Base-by-base conservation (phyloP, 257 asterid genomes). In the Craterostigma plantagineum region DNA sequence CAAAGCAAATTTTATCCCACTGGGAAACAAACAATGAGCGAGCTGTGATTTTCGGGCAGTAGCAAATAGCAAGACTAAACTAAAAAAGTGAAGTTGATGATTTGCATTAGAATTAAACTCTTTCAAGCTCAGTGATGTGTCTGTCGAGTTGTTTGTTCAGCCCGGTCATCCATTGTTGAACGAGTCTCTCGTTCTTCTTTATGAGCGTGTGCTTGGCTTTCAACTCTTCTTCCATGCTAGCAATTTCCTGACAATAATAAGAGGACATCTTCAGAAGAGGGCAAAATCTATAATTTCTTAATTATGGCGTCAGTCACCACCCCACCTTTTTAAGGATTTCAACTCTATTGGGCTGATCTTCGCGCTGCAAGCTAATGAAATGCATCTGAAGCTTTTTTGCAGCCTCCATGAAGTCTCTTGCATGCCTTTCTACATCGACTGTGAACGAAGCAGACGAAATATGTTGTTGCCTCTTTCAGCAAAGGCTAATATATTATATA, bases 371-470 rank as follows among this genome's bases (percentile, higher is more conserved):
- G 44, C 95, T 57, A 51, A 76, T 75, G 39, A 87, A 79, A 58
- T 69, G 66, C 48, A 87, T 81, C 60, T 87, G 97, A 57, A 87
- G 92, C 64, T 66, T 87, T n/a, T 56, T 79, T 82, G 97, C 95
- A 10, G 95, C 95, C 60, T 79, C 98, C 95, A 79, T 87, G 61
- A 87, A 87, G 59, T 87, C 93, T 70, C 91, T 66, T 18, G 95
- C 98, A 51, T 87, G 93, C 45, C 93, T 80, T n/a, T 64, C 98
- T 49, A 87, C 95, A 70, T 87, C 98, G 70, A 82, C 95, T 87
- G 63, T 37, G 52, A 43, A 43, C n/a, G n/a, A n/a, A n/a, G n/a
- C n/a, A n/a, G n/a, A n/a, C n/a, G n/a, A n/a, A n/a, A n/a, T n/a
- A n/a, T n/a, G n/a, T n/a, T n/a, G n/a, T n/a, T n/a, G n/a, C n/a